phyloP scores from a whole-genome alignment of 2,329 filamentous ascomycete species.

The Alternaria alternata region DNA sequence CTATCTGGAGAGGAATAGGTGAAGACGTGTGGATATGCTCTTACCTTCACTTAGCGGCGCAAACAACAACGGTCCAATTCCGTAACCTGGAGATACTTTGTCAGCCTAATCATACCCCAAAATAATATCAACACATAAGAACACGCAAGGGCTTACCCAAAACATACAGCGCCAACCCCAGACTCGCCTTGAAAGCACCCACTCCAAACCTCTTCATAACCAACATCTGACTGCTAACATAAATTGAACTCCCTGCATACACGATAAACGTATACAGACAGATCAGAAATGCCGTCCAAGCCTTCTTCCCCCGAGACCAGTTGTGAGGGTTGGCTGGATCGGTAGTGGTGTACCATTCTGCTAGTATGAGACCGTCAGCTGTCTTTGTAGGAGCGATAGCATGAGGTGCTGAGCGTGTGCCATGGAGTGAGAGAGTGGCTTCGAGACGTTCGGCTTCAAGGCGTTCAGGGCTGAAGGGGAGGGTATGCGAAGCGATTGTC shows the following conservation, averaged over 20 bases:
- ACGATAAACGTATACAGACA: conserved; percentile 70
- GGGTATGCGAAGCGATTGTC: not conserved
- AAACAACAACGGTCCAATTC: conserved; percentile 70
- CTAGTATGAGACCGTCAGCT: conserved; percentile 50
- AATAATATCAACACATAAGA: not conserved
- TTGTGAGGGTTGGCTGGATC: conserved; percentile 53
- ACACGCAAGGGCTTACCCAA: conserved; percentile 36
- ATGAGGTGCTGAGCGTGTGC: conserved; percentile 38
- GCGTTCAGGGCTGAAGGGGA: not conserved
- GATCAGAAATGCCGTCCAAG: conserved; percentile 50
- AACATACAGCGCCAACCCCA: conserved; percentile 70
- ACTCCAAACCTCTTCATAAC: conserved; percentile 65
- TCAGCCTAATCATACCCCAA: not conserved
- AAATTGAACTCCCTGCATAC: conserved; percentile 63
- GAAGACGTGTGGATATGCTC: too few species aligned
- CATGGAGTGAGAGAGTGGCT: conserved; percentile 15
- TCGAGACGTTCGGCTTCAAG: not conserved
- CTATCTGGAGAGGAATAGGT: fast-evolving
- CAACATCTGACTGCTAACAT: conserved; percentile 54
- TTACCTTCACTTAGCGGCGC: conserved; percentile 67
- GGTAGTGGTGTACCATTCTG: conserved; percentile 56
- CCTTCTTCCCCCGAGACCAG: conserved; percentile 48
- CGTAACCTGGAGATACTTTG: conserved; percentile 54
- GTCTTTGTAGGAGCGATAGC: conserved; percentile 48
- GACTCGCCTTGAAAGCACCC: conserved; percentile 59